Percentiles rank a stretch among this genome's conserved stretches.
These are phyloP conservation scores for Colletotrichum phormii DNA, from an alignment of 2,329 filamentous ascomycete genomes.

Conservation along the genomic window DNA sequence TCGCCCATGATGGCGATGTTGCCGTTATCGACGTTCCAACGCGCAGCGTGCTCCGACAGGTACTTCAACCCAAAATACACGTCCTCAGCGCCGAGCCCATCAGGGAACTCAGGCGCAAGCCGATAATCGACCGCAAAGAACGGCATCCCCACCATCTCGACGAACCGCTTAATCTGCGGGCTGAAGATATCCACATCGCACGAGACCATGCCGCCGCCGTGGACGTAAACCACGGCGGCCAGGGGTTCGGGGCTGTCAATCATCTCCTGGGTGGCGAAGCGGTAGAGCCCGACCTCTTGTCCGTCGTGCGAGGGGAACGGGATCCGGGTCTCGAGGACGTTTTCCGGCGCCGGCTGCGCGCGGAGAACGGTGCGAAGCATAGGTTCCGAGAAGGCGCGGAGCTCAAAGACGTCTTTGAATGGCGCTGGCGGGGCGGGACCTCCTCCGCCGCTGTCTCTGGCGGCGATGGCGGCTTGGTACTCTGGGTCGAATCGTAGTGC, in stretches of 20 bases:
- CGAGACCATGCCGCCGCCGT: conserved; percentile 55
- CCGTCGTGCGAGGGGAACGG: conserved; percentile 22
- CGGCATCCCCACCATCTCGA: conserved; percentile 45
- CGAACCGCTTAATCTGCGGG: conserved; percentile 42
- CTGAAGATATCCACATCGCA: conserved; percentile 44
- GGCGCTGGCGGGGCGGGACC: not conserved
- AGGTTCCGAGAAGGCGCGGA: conserved; percentile 16
- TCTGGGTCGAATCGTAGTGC: conserved; percentile 30
- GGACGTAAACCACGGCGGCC: conserved; percentile 50
- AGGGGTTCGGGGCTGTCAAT: conserved; percentile 10
- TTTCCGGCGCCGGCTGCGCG: conserved; percentile 13
- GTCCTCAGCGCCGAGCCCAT: conserved; percentile 51
- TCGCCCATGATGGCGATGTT: conserved; percentile 41
- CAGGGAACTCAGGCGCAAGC: conserved; percentile 54
- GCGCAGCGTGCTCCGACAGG: conserved; percentile 39
- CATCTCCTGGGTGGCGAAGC: conserved; percentile 22
- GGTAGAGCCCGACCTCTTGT: conserved; percentile 6
- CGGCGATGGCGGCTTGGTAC: conserved; percentile 20
- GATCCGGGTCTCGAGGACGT: conserved; percentile 22
- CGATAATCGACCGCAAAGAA: conserved; percentile 55
- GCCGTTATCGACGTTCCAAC: conserved; percentile 38
- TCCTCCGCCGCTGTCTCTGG: not conserved
- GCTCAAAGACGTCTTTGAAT: conserved; percentile 16
- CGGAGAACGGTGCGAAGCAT: conserved; percentile 3
- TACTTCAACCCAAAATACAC: conserved; percentile 45